Evolutionary conservation across 73 alveolate species (phyloP), one percentile per base, ranked within the genome.

Genomic region (Diophrys sp.): DNA sequence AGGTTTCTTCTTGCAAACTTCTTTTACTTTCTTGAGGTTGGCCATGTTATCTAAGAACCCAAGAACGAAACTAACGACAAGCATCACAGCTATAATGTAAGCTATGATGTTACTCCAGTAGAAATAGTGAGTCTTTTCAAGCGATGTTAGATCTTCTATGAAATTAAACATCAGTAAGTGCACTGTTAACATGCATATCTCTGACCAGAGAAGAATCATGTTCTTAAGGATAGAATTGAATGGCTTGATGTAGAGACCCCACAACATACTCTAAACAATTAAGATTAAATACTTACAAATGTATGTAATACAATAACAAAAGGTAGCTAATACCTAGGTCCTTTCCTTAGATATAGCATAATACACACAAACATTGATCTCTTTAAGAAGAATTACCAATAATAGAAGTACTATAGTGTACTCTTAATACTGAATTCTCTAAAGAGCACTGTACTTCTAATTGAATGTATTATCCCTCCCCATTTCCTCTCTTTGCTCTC

Each of bases 171-270:
- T 11, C n/a, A 44, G 62, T 18, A 44, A 11, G 62, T 44, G 18
- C 5, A 44, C 18, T 44, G 18, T 44, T 5, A 44, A 18, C 62
- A 44, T 44, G 18, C 62, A 44, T 11, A 44, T 44, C 18, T 73
- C 81, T 44, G 73, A 44, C 54, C 34, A 23, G 26, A 73, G 34
- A 5, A 23, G 25, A 1, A 67, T 8, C 14, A 73, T 31, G 31
- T 73, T 73, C 24, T 67, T 32, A 0, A 54, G 1, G 0, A 23
- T 73, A 44, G 81, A 44, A 54, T 73, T 73, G 25, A 73, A 73
- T 25, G 81, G 81, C 31, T 73, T 32, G 31, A 73, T 67, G 33
- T 44, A 73, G 0, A 67, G 34, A 11, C 28, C 81, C 23, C 54
- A 73, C 11, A 73, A 72, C 81, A 73, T 73, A 23, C 68, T 24